These are phyloP conservation scores for Cytospora paraplurivora DNA, from an alignment of 2,329 filamentous ascomycete species.

Conservation along the genomic window DNA sequence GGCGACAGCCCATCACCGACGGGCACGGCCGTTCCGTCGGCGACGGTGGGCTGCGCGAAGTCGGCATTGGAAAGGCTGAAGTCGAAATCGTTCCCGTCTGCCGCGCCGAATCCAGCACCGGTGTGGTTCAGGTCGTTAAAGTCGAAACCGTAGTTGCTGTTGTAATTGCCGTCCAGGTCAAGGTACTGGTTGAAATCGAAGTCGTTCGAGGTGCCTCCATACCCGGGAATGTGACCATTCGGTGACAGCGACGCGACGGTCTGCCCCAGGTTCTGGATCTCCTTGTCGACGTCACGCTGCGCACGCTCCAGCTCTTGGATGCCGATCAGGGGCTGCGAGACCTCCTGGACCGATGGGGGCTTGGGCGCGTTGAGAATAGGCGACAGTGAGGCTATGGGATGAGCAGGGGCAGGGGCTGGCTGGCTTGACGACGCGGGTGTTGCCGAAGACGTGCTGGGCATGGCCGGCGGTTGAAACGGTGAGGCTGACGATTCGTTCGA, in stretches of 20 bases:
- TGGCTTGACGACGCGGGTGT: conserved; percentile 49
- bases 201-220: conserved; percentile 34
- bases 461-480: conserved; percentile 28
- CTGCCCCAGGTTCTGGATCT: conserved; percentile 36
- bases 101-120: conserved; percentile 33
- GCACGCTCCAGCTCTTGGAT: conserved; percentile 68
- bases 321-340: conserved; percentile 53
- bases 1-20: conserved; percentile 27
- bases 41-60: background rate
- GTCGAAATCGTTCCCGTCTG: conserved; percentile 30
- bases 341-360: conserved; percentile 11
- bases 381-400: conserved; percentile 67
- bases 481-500: conserved; percentile 32
- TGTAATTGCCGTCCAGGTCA: conserved; percentile 47
- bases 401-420: conserved; percentile 49
- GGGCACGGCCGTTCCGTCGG: conserved; percentile 3
- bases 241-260: conserved; percentile 19
- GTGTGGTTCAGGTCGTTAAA: conserved; percentile 31
- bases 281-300: conserved; percentile 33
- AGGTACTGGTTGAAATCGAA: conserved; percentile 56
- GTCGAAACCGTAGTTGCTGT: conserved; percentile 31
- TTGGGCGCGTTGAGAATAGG: conserved; percentile 52
- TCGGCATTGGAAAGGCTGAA: conserved; percentile 19
- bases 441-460: conserved; percentile 37
- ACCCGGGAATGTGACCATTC: conserved; percentile 20